Evolutionary conservation across 78 protist genomes (phyloP).

Genomic region (Polysphondylium violaceum): DNA sequence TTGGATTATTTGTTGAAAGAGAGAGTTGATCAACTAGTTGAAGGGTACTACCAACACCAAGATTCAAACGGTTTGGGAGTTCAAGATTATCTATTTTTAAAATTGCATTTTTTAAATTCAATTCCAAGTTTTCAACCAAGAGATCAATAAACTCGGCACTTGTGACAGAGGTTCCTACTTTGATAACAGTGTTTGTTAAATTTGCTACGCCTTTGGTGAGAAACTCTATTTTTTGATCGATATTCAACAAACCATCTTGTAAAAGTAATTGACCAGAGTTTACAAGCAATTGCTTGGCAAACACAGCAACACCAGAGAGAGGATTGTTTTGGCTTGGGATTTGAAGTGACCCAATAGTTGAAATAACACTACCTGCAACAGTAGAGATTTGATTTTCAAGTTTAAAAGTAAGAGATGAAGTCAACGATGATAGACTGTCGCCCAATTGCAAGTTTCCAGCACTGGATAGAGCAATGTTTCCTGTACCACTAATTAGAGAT

Average conservation of each 20-base stretch:
- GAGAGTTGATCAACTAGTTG: neutral
- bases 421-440: neutral
- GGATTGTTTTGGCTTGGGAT: neutral
- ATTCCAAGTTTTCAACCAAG: neutral
- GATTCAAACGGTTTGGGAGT: neutral
- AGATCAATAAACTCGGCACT: neutral
- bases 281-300: neutral
- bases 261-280: slow-evolving; percentile 13
- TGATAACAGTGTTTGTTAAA: neutral
- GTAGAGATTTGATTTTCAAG: neutral
- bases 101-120: neutral
- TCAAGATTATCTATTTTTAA: no score
- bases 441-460: neutral
- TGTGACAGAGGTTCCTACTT: neutral
- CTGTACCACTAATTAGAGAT: neutral
- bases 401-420: no score
- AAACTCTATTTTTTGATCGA: neutral
- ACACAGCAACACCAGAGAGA: neutral
- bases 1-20: no score
- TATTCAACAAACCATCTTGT: neutral
- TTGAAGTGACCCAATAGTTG: neutral
- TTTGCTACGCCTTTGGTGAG: neutral
- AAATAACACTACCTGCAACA: neutral
- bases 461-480: neutral
- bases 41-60: neutral